Base-by-base conservation (phyloP, 192 early-diverging fungal species). In the Ambispora gerdemannii region DNA sequence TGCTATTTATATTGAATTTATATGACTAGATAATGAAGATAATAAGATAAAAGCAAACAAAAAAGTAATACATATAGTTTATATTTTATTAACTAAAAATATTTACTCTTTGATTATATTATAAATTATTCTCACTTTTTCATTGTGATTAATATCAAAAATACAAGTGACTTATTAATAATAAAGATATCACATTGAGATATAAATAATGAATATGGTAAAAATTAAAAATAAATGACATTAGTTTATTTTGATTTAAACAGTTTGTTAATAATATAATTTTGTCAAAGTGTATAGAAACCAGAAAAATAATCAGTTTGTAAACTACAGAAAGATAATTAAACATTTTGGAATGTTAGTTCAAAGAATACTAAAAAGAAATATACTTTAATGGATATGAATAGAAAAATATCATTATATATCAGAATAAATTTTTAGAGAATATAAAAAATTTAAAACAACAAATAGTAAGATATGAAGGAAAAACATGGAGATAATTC, bases 301-400 rank as follows among this genome's bases (percentile, higher is more conserved):
- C n/a, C n/a, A 2, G 32, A 35, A 62, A 33, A 33, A 11, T 30
- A 30, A 35, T n/a, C 36, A 20, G 31, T 19, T 10, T 32, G 36
- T 19, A n/a, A 61, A 61, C 59, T 28, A 43, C 25, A 4, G 15
- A 25, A n/a, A n/a, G n/a, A n/a, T n/a, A n/a, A n/a, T n/a, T n/a
- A n/a, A n/a, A n/a, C n/a, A n/a, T n/a, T n/a, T n/a, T n/a, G n/a
- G n/a, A n/a, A n/a, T n/a, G n/a, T n/a, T n/a, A n/a, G n/a, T n/a
- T n/a, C n/a, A n/a, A n/a, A n/a, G n/a, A n/a, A n/a, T n/a, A n/a
- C n/a, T n/a, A n/a, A n/a, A n/a, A n/a, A n/a, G n/a, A n/a, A 28
- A 38, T 66, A 22, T 66, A 66, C n/a, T 51, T 30, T 66, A 30
- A 66, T 66, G 25, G 63, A 10, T 30, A 66, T 31, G 43, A 66